Percentiles rank a stretch among this genome's conserved stretches.
phyloP scores from a whole-genome alignment of 2,329 filamentous ascomycete species.

The Trichophyton verrucosum region DNA sequence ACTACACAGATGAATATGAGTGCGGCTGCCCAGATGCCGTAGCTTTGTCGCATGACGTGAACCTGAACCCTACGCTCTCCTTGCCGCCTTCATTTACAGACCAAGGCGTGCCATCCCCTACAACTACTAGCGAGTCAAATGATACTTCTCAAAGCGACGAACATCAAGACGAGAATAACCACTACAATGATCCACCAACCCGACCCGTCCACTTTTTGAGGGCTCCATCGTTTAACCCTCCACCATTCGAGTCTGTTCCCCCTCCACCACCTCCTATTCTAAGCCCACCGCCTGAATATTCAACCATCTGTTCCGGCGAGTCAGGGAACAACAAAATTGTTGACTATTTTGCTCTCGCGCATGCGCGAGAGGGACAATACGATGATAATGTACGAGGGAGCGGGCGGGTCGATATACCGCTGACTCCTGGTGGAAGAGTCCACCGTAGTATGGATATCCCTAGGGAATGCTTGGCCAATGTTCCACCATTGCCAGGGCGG shows the following conservation, averaged over 20 bases:
- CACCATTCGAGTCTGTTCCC: constrained; percentile 70
- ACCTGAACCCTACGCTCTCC: constrained; percentile 11
- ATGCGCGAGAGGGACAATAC: constrained; percentile 37
- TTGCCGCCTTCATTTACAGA: constrained; percentile 6
- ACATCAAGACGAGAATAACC: constrained; percentile 36
- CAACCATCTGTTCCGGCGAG: constrained; percentile 51
- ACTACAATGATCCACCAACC: constrained; percentile 24
- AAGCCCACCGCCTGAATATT: constrained; percentile 78
- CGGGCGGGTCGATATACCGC: constrained; percentile 42
- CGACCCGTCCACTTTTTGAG: constrained; percentile 77
- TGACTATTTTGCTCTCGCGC: constrained; percentile 75
- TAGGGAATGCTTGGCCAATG: constrained; percentile 38
- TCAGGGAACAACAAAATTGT: constrained; percentile 40
- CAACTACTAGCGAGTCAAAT: neutral
- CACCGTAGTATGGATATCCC: constrained; percentile 54
- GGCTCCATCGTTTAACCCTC: constrained; percentile 75
- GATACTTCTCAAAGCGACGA: constrained; percentile 27
- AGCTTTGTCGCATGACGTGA: constrained; percentile 26
- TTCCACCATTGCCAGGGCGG: neutral
- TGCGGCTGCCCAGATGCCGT: constrained; percentile 57
- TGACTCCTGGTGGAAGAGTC: constrained; percentile 51
- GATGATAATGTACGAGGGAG: constrained; percentile 34
- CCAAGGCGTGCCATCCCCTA: neutral
- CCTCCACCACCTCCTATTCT: constrained; percentile 56
- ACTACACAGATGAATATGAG: constrained; percentile 45